Evolutionary conservation across 1,284 basidiomycete species (phyloP).

Genomic region (Fistulinella staudtii): DNA sequence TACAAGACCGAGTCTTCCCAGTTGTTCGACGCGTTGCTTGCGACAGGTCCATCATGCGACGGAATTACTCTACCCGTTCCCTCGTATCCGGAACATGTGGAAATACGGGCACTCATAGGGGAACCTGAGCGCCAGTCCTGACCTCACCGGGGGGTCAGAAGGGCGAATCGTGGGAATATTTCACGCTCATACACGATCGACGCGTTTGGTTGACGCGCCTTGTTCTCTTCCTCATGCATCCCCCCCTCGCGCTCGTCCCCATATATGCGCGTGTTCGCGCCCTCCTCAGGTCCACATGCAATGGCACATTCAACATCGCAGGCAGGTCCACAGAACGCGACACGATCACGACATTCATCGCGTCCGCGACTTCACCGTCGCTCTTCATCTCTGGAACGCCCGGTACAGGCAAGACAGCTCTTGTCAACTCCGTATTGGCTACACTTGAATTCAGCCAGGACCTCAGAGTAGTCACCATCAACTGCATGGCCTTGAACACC

Average conservation of each 20-base stretch:
- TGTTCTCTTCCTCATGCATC: conserved; percentile 53
- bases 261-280: conserved; percentile 63
- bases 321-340: conserved; percentile 63
- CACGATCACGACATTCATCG: conserved; percentile 55
- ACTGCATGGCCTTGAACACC: conserved; percentile 71
- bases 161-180: conserved; percentile 12
- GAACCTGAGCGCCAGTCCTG: too few relatives aligned
- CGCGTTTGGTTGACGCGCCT: conserved; percentile 21
- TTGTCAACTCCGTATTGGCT: conserved; percentile 62
- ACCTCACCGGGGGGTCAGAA: too few relatives aligned
- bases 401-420: conserved; percentile 78
- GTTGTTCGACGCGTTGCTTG: too few relatives aligned
- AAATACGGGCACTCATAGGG: too few relatives aligned
- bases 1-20: too few relatives aligned
- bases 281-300: conserved; percentile 66
- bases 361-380: conserved; percentile 38
- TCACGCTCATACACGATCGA: conserved; percentile 12
- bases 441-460: conserved; percentile 34
- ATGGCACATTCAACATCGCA: conserved; percentile 46
- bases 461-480: conserved; percentile 54
- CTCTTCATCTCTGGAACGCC: conserved; percentile 79
- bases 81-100: too few relatives aligned
- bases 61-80: too few relatives aligned
- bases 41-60: too few relatives aligned
- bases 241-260: conserved; percentile 47